Percentiles rank a stretch among this genome's conserved stretches.
Evolutionary conservation across 805 yeast species (phyloP).

Genomic region (Ogataea polymorpha): DNA sequence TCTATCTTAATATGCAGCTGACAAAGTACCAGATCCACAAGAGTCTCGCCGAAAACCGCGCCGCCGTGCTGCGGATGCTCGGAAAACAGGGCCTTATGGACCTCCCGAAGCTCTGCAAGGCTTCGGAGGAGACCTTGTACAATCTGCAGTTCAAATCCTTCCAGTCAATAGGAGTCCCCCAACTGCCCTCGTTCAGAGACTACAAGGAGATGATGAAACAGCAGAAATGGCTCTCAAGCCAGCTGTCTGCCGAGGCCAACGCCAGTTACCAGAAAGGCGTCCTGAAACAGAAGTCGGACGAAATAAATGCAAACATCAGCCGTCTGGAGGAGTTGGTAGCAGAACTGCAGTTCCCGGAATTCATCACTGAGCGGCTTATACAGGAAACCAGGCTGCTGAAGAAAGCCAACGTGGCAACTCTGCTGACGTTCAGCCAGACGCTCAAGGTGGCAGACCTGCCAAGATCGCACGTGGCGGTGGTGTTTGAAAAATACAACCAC

Average conservation of each 20-base stretch:
- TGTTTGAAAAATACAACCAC: constrained; percentile 32
- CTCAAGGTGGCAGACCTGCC: constrained; percentile 14
- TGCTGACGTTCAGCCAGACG: constrained; percentile 17
- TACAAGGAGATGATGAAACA: constrained; percentile 23
- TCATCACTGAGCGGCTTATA: constrained; percentile 5
- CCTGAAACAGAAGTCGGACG: constrained; percentile 18
- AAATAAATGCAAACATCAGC: constrained; percentile 10
- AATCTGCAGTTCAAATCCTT: constrained; percentile 74
- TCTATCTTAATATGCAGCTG: constrained; percentile 14
- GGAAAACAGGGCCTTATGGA: constrained; percentile 23
- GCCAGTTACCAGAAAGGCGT: constrained; percentile 13
- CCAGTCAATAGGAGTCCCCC: constrained; percentile 76
- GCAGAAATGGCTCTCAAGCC: constrained; percentile 15
- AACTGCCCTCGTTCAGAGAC: constrained; percentile 48
- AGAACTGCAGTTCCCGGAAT: constrained; percentile 9
- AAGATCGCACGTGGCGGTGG: constrained; percentile 16
- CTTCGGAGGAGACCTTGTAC: constrained; percentile 38
- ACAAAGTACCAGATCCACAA: constrained; percentile 14
- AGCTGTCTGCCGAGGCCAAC: constrained; percentile 12
- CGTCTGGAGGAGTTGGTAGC: constrained; percentile 8
- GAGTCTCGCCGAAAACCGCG: constrained; percentile 20
- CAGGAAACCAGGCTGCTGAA: constrained; percentile 17
- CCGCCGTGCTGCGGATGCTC: constrained; percentile 25
- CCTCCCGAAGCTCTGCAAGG: constrained; percentile 29
- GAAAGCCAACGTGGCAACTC: constrained; percentile 32